Percentiles rank a stretch among this genome's conserved stretches.
phyloP scores from a whole-genome alignment of 1,139 yeast genomes.

The Candida sp. region DNA sequence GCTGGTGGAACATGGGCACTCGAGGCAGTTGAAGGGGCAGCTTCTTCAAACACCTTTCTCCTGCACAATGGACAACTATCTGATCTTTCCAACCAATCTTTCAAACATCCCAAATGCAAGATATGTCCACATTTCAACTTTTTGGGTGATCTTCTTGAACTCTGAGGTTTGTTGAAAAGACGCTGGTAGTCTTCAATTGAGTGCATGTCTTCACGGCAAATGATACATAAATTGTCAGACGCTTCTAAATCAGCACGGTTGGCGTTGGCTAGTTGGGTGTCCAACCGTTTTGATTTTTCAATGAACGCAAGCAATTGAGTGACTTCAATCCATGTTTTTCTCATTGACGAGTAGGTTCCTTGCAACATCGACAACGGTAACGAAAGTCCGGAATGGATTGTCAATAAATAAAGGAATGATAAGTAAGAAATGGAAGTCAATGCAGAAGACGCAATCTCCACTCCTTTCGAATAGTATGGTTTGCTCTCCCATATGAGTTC shows the following conservation, averaged over 20 bases:
- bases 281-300: slow-evolving; percentile 68
- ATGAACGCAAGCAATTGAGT: slow-evolving; percentile 58
- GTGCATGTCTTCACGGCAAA: slow-evolving; percentile 85
- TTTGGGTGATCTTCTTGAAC: slow-evolving; percentile 65
- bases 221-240: slow-evolving; percentile 71
- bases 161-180: slow-evolving; percentile 24
- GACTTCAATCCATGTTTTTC: slow-evolving; percentile 53
- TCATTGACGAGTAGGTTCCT: slow-evolving; percentile 62
- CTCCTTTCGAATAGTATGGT: slow-evolving; percentile 58
- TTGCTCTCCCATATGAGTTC: slow-evolving; percentile 76
- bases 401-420: slow-evolving; percentile 39
- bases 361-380: slow-evolving; percentile 72
- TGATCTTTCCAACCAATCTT: slow-evolving; percentile 93
- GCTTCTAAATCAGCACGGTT: slow-evolving; percentile 62
- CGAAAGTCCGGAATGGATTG: slow-evolving; percentile 56
- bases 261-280: slow-evolving; percentile 64
- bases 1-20: background rate
- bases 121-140: slow-evolving; percentile 85
- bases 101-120: slow-evolving; percentile 87
- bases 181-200: slow-evolving; percentile 34
- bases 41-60: slow-evolving; percentile 56
- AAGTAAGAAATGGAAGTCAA: slow-evolving; percentile 41
- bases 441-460: slow-evolving; percentile 56
- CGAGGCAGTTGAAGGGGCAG: slow-evolving; percentile 8
- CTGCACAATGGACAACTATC: slow-evolving; percentile 94